Evolutionary conservation across 2,329 filamentous ascomycete genomes (phyloP).

Genomic region (Fusarium staphyleae): DNA sequence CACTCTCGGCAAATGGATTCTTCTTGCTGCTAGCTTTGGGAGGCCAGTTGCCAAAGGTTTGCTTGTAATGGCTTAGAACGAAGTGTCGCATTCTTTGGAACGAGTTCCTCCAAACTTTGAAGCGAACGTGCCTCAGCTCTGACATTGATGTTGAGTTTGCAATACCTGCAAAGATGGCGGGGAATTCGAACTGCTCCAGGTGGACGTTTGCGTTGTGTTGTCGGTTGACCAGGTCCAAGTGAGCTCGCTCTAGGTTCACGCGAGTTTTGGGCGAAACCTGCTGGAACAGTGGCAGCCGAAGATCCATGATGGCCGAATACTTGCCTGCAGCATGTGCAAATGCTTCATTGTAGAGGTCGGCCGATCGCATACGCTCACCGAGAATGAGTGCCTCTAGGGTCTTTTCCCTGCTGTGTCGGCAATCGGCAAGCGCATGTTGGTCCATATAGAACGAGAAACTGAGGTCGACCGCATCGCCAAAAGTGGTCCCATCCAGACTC

Average conservation of each 20-base stretch:
- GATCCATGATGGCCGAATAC: slow-evolving; percentile 72
- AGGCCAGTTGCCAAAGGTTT: slow-evolving; percentile 75
- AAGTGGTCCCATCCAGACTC: slow-evolving; percentile 63
- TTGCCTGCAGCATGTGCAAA: slow-evolving; percentile 93
- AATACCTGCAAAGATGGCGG: slow-evolving; percentile 85
- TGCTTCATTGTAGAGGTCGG: slow-evolving; percentile 85
- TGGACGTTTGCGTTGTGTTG: slow-evolving; percentile 74
- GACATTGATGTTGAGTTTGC: slow-evolving; percentile 81
- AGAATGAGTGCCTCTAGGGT: slow-evolving; percentile 89
- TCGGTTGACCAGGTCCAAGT: slow-evolving; percentile 78
- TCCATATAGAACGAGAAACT: slow-evolving; percentile 80
- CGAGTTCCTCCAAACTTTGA: slow-evolving; percentile 80
- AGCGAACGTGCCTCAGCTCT: slow-evolving; percentile 80
- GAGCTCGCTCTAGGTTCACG: slow-evolving; percentile 81
- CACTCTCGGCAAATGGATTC: slow-evolving; percentile 85
- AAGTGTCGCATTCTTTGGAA: slow-evolving; percentile 80
- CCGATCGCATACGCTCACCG: slow-evolving; percentile 84
- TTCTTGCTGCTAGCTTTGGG: slow-evolving; percentile 92
- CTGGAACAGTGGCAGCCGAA: slow-evolving; percentile 73
- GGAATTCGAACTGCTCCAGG: slow-evolving; percentile 90
- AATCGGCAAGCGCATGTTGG: slow-evolving; percentile 78
- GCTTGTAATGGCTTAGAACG: slow-evolving; percentile 70
- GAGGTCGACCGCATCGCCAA: slow-evolving; percentile 65
- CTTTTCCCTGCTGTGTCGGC: slow-evolving; percentile 83
- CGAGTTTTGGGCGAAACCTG: slow-evolving; percentile 75